phyloP scores from a whole-genome alignment of 305 asterid genomes.

The Solanum hybrid region DNA sequence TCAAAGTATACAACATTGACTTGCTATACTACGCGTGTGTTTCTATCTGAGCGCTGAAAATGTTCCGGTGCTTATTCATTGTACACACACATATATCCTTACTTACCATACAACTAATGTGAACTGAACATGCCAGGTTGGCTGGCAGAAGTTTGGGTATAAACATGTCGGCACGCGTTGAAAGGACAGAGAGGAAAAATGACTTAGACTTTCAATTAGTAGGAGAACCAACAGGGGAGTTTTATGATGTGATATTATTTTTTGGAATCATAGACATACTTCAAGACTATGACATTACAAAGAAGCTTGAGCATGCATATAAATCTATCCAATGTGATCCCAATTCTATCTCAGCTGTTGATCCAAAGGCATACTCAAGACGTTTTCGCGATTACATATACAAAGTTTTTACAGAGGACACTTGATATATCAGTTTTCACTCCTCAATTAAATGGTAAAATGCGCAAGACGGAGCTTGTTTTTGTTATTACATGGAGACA shows the following conservation, averaged over 20 bases:
- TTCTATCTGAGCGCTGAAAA: background rate
- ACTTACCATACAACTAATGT: background rate
- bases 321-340: constrained; percentile 92
- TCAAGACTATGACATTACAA: constrained; percentile 90
- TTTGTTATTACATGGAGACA: background rate
- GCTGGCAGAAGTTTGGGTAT: constrained; percentile 66
- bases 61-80: background rate
- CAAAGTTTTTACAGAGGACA: constrained; percentile 75
- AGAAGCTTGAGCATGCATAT: constrained; percentile 92
- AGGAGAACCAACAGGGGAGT: constrained; percentile 90
- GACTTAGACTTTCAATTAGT: constrained; percentile 53
- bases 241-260: constrained; percentile 70
- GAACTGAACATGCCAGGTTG: constrained; percentile 34
- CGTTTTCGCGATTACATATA: constrained; percentile 82
- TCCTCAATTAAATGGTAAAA: background rate
- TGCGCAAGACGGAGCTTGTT: background rate
- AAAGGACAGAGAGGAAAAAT: constrained; percentile 59
- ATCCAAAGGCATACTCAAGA: constrained; percentile 72
- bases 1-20: background rate
- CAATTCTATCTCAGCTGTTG: constrained; percentile 87
- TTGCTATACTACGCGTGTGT: background rate
- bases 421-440: constrained; percentile 7
- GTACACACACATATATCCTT: background rate
- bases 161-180: constrained; percentile 86
- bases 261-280: constrained; percentile 91